A percentile compares a stretch with the other conserved stretches of the same genome.
phyloP scores from a whole-genome alignment of 2,329 filamentous ascomycete species.

The Trichoderma citrinoviride region DNA sequence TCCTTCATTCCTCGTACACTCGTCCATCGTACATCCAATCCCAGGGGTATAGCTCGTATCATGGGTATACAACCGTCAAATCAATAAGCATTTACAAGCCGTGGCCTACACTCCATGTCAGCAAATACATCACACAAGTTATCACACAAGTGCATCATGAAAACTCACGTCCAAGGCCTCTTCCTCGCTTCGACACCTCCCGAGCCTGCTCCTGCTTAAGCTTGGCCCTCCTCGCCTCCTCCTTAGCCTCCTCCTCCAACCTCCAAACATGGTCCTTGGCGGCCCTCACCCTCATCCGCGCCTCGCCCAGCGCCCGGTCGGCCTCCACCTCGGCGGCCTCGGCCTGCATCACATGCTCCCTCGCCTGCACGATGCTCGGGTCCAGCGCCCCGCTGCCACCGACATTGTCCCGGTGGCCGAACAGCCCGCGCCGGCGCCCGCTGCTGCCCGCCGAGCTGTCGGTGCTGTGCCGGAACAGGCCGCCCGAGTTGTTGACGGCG shows the following conservation, averaged over 20 bases:
- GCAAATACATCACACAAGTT: not conserved
- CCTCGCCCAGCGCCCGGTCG: constrained; percentile 59
- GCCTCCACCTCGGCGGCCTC: constrained; percentile 64
- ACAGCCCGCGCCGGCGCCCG: constrained; percentile 30
- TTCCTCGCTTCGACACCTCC: constrained; percentile 65
- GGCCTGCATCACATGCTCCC: constrained; percentile 60
- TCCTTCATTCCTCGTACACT: not conserved
- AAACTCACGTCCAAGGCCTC: constrained; percentile 59
- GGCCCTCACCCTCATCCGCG: constrained; percentile 57
- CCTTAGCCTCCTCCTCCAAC: constrained; percentile 63
- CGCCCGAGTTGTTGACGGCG: constrained; percentile 10
- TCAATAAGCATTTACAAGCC: not conserved
- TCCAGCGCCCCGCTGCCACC: constrained; percentile 51
- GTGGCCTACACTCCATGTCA: not conserved
- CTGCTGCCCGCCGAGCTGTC: constrained; percentile 10
- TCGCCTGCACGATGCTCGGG: constrained; percentile 59
- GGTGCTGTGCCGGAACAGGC: constrained; percentile 23
- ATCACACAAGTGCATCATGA: not conserved
- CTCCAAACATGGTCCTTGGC: constrained; percentile 62
- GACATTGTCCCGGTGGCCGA: constrained; percentile 36
- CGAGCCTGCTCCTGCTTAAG: constrained; percentile 66
- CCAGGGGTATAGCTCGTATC: not conserved
- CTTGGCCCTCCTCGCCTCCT: constrained; percentile 63
- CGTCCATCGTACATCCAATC: not conserved
- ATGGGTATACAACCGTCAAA: not conserved